Evolutionary conservation across 2,329 filamentous ascomycete species (phyloP).

Genomic region (Bipolaris sorokiniana): DNA sequence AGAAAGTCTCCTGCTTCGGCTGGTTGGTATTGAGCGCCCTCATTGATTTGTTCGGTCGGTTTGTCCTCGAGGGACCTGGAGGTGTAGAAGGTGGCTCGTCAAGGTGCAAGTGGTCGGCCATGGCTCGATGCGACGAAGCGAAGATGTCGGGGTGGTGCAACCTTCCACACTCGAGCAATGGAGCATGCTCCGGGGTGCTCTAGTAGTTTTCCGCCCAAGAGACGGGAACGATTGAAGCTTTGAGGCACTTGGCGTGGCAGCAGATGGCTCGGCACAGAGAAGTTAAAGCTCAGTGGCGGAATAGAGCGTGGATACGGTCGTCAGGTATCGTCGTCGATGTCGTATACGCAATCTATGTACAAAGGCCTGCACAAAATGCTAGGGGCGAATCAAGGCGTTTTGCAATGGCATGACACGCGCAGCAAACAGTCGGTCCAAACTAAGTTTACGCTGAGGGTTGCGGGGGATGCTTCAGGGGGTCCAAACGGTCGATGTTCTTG

Average conservation of each 20-base stretch:
- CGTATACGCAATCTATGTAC: neutral
- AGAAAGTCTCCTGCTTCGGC: conserved; percentile 42
- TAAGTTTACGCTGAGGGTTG: conserved; percentile 23
- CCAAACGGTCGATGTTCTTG: conserved; percentile 26
- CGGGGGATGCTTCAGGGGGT: conserved; percentile 24
- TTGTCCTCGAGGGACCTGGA: conserved; percentile 33
- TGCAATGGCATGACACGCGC: conserved; percentile 28
- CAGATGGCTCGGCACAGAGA: conserved; percentile 17
- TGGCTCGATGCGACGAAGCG: conserved; percentile 20
- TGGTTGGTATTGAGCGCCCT: conserved; percentile 41
- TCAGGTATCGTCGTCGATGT: conserved; percentile 1
- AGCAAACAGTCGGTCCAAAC: conserved; percentile 25
- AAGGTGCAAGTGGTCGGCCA: conserved; percentile 34
- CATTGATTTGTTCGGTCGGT: conserved; percentile 33
- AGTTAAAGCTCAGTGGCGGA: conserved; percentile 15
- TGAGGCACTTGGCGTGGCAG: conserved; percentile 15
- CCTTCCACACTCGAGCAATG: conserved; percentile 26
- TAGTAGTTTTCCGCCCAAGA: conserved; percentile 15
- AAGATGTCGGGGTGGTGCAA: conserved; percentile 25
- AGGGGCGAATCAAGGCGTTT: conserved; percentile 17
- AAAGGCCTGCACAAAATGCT: conserved; percentile 10
- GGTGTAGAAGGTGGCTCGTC: conserved; percentile 39
- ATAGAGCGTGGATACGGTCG: conserved; percentile 13
- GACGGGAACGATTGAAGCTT: conserved; percentile 16
- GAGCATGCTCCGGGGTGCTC: conserved; percentile 39